phyloP scores from a whole-genome alignment of 306 rosid species.

The Gastrolobium villosum region DNA sequence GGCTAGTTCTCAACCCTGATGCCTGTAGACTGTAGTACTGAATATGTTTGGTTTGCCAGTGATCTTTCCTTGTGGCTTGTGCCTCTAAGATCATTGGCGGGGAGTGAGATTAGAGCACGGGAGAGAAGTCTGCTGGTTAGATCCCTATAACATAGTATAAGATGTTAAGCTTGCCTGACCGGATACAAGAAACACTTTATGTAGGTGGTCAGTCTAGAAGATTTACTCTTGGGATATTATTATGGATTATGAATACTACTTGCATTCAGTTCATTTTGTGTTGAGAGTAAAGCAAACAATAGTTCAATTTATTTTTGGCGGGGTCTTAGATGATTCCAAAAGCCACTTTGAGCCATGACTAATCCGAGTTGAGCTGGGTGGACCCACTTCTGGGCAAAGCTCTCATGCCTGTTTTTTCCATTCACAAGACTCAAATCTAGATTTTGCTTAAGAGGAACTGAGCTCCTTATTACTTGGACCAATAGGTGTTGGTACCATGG shows the following conservation, averaged over 20 bases:
- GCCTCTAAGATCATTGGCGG: not conserved
- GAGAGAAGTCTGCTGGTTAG: constrained; percentile 12
- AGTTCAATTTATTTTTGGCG: not conserved
- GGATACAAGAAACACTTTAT: not conserved
- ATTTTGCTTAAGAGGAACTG: no score
- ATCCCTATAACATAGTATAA: not conserved
- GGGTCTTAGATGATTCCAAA: no score
- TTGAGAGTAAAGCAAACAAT: not conserved
- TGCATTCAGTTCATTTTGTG: not conserved
- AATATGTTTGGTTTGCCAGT: not conserved
- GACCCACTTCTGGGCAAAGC: no score
- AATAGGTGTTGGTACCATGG: not conserved
- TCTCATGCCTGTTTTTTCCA: no score
- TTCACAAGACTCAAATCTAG: no score
- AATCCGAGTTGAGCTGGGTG: no score
- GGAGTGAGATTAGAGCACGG: not conserved
- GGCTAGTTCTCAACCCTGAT: not conserved
- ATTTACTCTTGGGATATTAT: not conserved
- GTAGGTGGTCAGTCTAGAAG: not conserved
- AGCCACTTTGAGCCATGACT: no score
- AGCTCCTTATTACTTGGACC: no score
- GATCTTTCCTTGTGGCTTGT: not conserved
- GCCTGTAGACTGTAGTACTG: not conserved
- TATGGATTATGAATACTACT: not conserved
- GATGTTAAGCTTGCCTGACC: constrained; percentile 2